Evolutionary conservation across 805 yeast genomes (phyloP), one percentile per base, ranked within the genome.

Genomic region (Schizosaccharomyces cryophilus): DNA sequence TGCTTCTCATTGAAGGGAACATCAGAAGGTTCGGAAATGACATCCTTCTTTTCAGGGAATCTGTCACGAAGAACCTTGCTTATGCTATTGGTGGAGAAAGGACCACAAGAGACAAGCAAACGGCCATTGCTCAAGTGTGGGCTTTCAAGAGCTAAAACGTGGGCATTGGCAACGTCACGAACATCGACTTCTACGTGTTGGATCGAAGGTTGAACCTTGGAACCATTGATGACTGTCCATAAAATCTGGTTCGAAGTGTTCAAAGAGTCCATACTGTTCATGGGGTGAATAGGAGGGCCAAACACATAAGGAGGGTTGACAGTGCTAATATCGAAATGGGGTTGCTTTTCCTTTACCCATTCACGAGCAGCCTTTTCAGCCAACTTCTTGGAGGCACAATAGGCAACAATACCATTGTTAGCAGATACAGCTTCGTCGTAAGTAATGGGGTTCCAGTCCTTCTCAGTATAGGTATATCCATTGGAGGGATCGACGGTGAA

Each of bases 311-410:
- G 69, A 5, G 73, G 72, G 61, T 63, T 65, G 58, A 70, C 61
- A 17, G 71, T 65, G 30, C 70, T 63, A 30, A 63, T 58, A 2
- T 65, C 58, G 62, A 69, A 71, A 26, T 61, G 60, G 29, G 71
- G 69, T 31, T 63, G 64, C 63, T 68, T 65, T 55, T 66, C 70
- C 61, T 75, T 69, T n/a, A 73, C 63, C 64, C 78, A 80, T 1
- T 78, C 74, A 82, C 85, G 79, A 17, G 79, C 79, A 2, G 80
- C 77, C 64, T 72, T 66, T 68, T 81, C 85, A 26, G 84, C 84
- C 63, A 72, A 70, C 7, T 68, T 74, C 70, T 81, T 81, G 40
- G 84, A 69, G 74, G 54, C 75, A 75, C 62, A 47, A 60, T 69
- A 69, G 24, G 66, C 64, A 15, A 54, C 38, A 19, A 54, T 30